Percentiles rank a stretch among this genome's conserved stretches.
Evolutionary conservation across 306 rosid species (phyloP).

Genomic region (Heteromeles arbutifolia): DNA sequence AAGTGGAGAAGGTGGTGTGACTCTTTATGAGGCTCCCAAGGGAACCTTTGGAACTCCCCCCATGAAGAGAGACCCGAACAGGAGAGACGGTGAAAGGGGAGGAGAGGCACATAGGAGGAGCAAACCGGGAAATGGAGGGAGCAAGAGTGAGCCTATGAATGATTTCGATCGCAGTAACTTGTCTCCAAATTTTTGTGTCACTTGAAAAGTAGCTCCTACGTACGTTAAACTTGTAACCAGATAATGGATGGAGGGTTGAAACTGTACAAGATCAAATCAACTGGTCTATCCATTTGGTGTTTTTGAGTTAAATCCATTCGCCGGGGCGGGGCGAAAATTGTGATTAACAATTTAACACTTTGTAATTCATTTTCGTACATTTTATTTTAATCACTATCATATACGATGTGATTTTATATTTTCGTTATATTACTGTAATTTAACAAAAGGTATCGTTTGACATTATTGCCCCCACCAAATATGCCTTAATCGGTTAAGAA

Average conservation of each 20-base stretch:
- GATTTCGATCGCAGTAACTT: slow-evolving; percentile 15
- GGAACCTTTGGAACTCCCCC: slow-evolving; percentile 14
- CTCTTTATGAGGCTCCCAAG: slow-evolving; percentile 70
- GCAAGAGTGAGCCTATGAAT: slow-evolving; percentile 28
- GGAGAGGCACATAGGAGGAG: slow-evolving; percentile 10
- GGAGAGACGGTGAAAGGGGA: slow-evolving; percentile 9
- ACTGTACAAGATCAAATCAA: slow-evolving; percentile 34
- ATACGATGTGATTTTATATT: neutral
- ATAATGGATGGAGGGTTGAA: slow-evolving; percentile 24
- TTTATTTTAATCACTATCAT: neutral
- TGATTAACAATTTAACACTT: neutral
- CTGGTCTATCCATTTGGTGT: slow-evolving; percentile 25
- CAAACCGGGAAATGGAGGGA: slow-evolving; percentile 23
- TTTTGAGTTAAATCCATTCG: slow-evolving; percentile 7
- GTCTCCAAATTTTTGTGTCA: slow-evolving; percentile 22
- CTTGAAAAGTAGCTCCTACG: slow-evolving; percentile 25
- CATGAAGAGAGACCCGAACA: slow-evolving; percentile 1
- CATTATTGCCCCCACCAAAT: too few species aligned
- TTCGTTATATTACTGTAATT: neutral
- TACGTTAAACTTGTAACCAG: slow-evolving; percentile 24
- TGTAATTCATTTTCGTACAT: neutral
- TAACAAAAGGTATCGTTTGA: neutral
- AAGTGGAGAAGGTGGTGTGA: slow-evolving; percentile 50
- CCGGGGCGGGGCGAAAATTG: neutral
- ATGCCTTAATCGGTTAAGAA: too few species aligned